These are phyloP conservation scores for Fraxinus americana DNA, from an alignment of 257 asterid genomes.

Conservation along the genomic window DNA sequence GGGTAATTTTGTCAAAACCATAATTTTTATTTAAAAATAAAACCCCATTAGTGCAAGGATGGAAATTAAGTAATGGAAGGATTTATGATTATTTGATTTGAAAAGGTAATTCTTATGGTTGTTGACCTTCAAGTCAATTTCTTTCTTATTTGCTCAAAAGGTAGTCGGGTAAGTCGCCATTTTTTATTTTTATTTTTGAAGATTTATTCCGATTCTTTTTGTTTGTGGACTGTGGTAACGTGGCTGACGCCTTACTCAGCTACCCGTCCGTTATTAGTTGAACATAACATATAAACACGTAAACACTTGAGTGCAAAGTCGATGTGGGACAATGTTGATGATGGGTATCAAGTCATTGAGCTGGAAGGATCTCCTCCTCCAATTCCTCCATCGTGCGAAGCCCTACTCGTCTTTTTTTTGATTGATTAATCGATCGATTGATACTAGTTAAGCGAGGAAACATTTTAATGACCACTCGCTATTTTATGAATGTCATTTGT, in stretches of 20 bases:
- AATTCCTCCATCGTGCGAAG: too few relatives aligned
- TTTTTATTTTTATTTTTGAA: background rate
- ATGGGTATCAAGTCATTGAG: background rate
- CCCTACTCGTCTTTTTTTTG: too few relatives aligned
- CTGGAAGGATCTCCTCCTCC: too few relatives aligned
- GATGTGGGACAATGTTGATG: slow-evolving; percentile 6
- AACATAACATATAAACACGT: background rate
- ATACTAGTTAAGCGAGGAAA: background rate
- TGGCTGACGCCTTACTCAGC: slow-evolving; percentile 6
- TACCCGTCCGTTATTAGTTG: background rate
- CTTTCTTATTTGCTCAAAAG: background rate
- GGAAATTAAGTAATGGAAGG: too few relatives aligned
- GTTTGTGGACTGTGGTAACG: background rate
- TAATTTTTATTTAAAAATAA: too few relatives aligned
- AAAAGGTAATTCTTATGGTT: background rate
- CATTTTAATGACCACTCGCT: background rate
- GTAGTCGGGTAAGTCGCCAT: too few relatives aligned
- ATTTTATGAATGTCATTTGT: too few relatives aligned
- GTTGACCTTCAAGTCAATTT: background rate
- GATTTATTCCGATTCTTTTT: background rate
- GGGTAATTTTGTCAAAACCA: too few relatives aligned
- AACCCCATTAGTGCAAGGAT: too few relatives aligned
- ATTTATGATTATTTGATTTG: too few relatives aligned
- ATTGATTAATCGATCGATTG: too few relatives aligned
- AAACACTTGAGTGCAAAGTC: background rate